A percentile compares a stretch with the other conserved stretches of the same genome.
phyloP scores from a whole-genome alignment of 805 yeast species.

The Yarrowia sp. region DNA sequence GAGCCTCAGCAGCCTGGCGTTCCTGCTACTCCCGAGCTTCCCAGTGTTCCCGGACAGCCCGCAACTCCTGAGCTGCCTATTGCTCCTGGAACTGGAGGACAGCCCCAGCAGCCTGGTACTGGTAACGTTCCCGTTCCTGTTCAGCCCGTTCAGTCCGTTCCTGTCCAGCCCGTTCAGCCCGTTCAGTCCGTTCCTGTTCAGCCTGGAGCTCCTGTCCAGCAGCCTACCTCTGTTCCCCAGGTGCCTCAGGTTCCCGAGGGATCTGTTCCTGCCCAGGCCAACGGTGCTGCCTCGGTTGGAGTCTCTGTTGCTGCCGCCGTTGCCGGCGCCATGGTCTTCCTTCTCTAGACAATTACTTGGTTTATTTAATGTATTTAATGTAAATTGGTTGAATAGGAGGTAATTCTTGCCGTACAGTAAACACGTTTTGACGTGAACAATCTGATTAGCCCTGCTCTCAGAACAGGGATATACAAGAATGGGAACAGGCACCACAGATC shows the following conservation, averaged over 20 bases:
- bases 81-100: neutral
- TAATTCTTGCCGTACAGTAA: no score
- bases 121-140: neutral
- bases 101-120: neutral
- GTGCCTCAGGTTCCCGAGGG: conserved; percentile 9
- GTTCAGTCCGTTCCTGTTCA: neutral
- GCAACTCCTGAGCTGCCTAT: neutral
- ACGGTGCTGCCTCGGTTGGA: neutral
- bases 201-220: neutral
- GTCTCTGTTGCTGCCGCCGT: conserved; percentile 20
- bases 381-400: neutral
- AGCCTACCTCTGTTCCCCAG: neutral
- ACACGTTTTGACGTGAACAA: no score
- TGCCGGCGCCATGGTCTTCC: conserved; percentile 17
- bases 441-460: no score
- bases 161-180: neutral
- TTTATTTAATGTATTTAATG: conserved; percentile 1
- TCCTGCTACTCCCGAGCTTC: neutral
- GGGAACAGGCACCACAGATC: no score
- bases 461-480: no score
- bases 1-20: neutral
- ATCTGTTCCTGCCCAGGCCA: conserved; percentile 7
- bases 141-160: neutral
- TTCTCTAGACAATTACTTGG: neutral
- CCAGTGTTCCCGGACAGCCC: neutral